Percentiles rank a stretch among this genome's conserved stretches.
These are phyloP conservation scores for Chlamydomonas urium DNA, from an alignment of 139 green algal species.

Conservation along the genomic window DNA sequence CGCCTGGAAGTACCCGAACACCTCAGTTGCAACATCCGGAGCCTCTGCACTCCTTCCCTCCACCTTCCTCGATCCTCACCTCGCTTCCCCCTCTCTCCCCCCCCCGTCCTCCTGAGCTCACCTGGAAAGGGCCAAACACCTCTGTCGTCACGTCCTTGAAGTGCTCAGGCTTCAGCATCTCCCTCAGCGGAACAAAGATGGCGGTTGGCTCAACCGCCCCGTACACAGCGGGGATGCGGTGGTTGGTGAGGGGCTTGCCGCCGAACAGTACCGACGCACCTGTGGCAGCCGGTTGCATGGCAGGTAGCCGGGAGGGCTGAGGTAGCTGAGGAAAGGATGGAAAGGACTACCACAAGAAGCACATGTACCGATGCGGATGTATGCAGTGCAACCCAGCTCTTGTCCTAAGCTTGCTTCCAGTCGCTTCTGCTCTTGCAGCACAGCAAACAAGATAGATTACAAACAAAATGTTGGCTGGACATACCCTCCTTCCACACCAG, in stretches of 20 bases:
- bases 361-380: no score
- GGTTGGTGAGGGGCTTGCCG: constrained; percentile 69
- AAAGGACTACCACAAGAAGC: no score
- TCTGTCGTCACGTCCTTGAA: constrained; percentile 85
- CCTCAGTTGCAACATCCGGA: not conserved
- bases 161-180: constrained; percentile 33
- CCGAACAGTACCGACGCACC: constrained; percentile 81
- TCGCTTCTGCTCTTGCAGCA: not conserved
- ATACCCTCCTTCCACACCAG: not conserved
- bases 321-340: no score
- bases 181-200: constrained; percentile 85
- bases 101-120: constrained; percentile 17
- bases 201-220: constrained; percentile 93
- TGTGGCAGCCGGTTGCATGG: no score
- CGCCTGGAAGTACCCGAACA: not conserved
- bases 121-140: constrained; percentile 95
- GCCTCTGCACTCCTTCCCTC: not conserved
- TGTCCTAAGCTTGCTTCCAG: not conserved
- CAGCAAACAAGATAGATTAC: no score
- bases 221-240: constrained; percentile 88
- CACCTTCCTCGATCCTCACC: not conserved
- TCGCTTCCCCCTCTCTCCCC: not conserved
- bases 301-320: no score
- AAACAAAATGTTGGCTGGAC: no score
- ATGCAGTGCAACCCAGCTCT: no score